Conservation (phyloP, 2,329 filamentous ascomycete species). For the Myrmaecium sp. region DNA sequence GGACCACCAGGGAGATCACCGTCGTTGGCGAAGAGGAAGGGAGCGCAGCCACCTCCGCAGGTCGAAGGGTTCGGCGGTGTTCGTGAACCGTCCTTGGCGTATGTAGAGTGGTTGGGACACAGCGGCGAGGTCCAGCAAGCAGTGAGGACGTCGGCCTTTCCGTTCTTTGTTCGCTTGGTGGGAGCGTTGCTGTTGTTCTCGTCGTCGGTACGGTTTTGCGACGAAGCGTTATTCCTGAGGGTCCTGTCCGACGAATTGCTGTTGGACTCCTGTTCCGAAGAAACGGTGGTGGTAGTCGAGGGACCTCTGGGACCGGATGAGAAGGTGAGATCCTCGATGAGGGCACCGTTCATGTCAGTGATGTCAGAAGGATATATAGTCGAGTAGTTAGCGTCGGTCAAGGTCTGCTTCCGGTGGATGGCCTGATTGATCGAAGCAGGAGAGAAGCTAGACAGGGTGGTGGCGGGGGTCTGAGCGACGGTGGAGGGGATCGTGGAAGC, state of each 20-base stretch:
- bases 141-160: constrained; percentile 20
- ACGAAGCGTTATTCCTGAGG: too few species aligned
- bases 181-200: constrained; percentile 3
- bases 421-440: too few species aligned
- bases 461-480: not conserved
- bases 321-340: constrained; percentile 20
- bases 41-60: constrained; percentile 23
- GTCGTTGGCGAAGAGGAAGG: constrained; percentile 18
- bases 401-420: too few species aligned
- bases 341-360: not conserved
- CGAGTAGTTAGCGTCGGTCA: not conserved
- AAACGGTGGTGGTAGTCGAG: too few species aligned
- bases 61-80: constrained; percentile 21
- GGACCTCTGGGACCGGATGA: constrained; percentile 16
- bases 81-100: constrained; percentile 12
- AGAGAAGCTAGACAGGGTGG: too few species aligned
- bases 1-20: constrained; percentile 3
- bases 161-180: constrained; percentile 16
- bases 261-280: too few species aligned
- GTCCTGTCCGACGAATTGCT: too few species aligned
- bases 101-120: constrained; percentile 22
- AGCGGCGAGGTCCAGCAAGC: constrained; percentile 25
- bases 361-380: not conserved
- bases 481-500: not conserved
- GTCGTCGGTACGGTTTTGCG: too few species aligned